phyloP scores from a whole-genome alignment of 169 alveolate species.

The Plasmodium billcollinsi region DNA sequence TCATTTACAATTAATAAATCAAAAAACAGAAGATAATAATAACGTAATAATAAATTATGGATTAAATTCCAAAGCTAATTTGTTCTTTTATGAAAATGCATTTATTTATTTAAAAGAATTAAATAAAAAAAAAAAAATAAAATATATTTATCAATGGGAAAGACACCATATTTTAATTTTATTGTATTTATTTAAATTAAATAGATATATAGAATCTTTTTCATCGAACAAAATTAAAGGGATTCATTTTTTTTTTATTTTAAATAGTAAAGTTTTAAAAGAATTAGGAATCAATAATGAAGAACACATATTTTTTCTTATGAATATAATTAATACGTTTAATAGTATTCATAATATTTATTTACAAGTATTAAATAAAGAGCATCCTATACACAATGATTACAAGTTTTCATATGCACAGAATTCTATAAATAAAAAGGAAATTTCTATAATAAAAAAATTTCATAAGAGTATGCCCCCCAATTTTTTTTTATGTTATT shows the following conservation, averaged over 20 bases:
- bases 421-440: constrained; percentile 22
- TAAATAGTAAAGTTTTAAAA: constrained; percentile 12
- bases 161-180: constrained; percentile 27
- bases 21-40: neutral
- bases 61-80: neutral
- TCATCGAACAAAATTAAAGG: constrained; percentile 28
- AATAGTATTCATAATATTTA: constrained; percentile 40
- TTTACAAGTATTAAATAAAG: constrained; percentile 20
- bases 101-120: constrained; percentile 32
- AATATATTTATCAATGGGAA: constrained; percentile 59
- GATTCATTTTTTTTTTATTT: constrained; percentile 46
- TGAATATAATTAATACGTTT: constrained; percentile 52
- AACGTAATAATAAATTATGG: neutral
- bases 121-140: constrained; percentile 42
- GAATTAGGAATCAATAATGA: constrained; percentile 34
- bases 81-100: neutral
- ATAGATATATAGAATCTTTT: constrained; percentile 36
- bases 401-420: neutral
- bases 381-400: constrained; percentile 13
- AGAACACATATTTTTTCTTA: constrained; percentile 37
- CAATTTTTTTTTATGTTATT: constrained; percentile 20
- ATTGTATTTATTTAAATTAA: constrained; percentile 19
- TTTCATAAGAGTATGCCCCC: neutral
- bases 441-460: constrained; percentile 18
- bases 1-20: neutral